Evolutionary conservation across 208 protist genomes (phyloP), one percentile per base, ranked within the genome.

Genomic region (Leishmania martiniquensis): DNA sequence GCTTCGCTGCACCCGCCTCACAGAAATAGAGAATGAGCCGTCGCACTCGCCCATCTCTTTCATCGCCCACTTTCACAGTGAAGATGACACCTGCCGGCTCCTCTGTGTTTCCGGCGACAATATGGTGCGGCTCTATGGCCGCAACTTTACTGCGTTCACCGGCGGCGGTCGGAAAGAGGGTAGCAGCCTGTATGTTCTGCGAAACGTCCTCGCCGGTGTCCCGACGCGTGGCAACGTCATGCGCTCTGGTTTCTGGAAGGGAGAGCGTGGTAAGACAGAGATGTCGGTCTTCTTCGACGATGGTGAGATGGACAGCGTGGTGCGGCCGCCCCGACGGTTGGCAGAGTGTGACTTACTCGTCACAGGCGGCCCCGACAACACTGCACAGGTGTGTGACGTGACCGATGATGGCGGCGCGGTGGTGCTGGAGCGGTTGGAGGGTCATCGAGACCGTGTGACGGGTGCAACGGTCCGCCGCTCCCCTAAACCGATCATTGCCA

Each of bases 391-490:
- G 59, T 94, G 91, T 67, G 92, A 97, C 70, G 87, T 95, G n/a
- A 93, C 92, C 15, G 92, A 96, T 51, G 87, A 90, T 45, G 90
- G 89, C 34, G 85, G 47, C 6, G 73, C 78, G 22, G 49, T 76
- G 29, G 73, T 96, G 72, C 67, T 97, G 70, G 89, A 97, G 82
- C 71, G 82, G 7, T 84, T 97, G 65, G 91, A 95, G 74, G 94
- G 94, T 7, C 94, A 97, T 75, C 80, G 92, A n/a, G 94, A 95
- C 62, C 88, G 92, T 39, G 92, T 97, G 25, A 90, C 91, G n/a
- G 92, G 88, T 0, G 92, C 89, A 69, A 76, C 87, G 12, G 78
- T 96, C 75, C 91, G 93, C 63, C 87, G 89, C 77, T 88, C 84
- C 9, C 86, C 76, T 47, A 83, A 88, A 51, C 92, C 91, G 15